These are phyloP conservation scores for Proliferodiscus dingleyae DNA, from an alignment of 2,329 filamentous ascomycete genomes.

Conservation along the genomic window DNA sequence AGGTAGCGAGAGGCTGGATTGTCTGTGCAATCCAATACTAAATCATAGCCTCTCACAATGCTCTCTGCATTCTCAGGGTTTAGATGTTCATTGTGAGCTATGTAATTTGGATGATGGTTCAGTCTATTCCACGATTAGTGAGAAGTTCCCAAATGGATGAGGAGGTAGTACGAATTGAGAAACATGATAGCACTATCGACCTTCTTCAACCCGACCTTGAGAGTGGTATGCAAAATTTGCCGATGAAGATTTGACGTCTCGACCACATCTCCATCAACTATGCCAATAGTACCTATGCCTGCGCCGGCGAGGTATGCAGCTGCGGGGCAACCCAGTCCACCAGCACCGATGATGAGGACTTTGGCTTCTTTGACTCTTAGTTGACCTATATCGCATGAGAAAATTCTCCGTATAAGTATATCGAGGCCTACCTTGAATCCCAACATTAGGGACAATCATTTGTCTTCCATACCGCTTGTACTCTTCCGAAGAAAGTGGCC, in stretches of 20 bases:
- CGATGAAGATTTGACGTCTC: constrained; percentile 90
- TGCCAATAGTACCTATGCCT: constrained; percentile 75
- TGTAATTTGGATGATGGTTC: constrained; percentile 66
- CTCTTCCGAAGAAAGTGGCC: constrained; percentile 68
- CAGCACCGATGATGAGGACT: constrained; percentile 79
- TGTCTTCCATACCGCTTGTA: constrained; percentile 87
- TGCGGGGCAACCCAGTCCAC: constrained; percentile 87
- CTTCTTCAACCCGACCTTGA: constrained; percentile 69
- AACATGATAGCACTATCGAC: constrained; percentile 69
- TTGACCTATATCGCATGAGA: constrained; percentile 54
- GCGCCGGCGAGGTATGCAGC: constrained; percentile 89
- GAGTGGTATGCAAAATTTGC: constrained; percentile 75
- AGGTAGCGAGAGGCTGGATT: constrained; percentile 88
- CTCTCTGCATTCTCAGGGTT: constrained; percentile 61
- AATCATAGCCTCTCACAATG: constrained; percentile 67
- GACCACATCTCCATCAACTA: constrained; percentile 84
- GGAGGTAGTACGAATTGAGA: constrained; percentile 45
- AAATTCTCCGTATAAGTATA: neutral
- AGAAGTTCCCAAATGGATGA: neutral
- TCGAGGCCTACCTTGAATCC: constrained; percentile 59
- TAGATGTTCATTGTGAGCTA: constrained; percentile 59
- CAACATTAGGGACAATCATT: constrained; percentile 80
- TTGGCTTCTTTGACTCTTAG: constrained; percentile 63
- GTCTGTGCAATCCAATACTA: constrained; percentile 93
- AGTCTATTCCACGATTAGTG: constrained; percentile 42